Evolutionary conservation across 345 rosid genomes (phyloP).

Genomic region (Turnera subulata): DNA sequence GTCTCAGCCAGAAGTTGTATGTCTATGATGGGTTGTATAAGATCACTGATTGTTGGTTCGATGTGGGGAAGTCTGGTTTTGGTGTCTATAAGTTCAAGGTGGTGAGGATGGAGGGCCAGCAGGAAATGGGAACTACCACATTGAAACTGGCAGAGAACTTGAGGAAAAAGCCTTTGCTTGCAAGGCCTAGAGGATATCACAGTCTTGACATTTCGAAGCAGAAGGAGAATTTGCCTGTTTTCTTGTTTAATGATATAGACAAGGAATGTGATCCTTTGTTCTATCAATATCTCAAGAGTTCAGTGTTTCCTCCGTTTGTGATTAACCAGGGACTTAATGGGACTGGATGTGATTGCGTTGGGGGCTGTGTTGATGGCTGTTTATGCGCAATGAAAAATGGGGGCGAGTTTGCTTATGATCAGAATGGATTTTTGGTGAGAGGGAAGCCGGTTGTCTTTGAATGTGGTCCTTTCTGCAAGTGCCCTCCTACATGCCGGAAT

Average conservation of each 20-base stretch:
- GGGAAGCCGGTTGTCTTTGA: constrained; percentile 74
- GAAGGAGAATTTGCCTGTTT: constrained; percentile 62
- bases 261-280: constrained; percentile 70
- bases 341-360: constrained; percentile 67
- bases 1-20: constrained; percentile 49
- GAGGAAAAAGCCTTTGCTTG: constrained; percentile 45
- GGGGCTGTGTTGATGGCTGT: constrained; percentile 65
- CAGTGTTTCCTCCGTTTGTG: constrained; percentile 60
- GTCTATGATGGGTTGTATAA: constrained; percentile 86
- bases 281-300: constrained; percentile 60
- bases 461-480: constrained; percentile 68
- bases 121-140: constrained; percentile 71
- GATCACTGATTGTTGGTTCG: constrained; percentile 84
- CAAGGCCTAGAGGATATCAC: constrained; percentile 68
- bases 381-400: constrained; percentile 69
- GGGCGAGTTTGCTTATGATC: constrained; percentile 77
- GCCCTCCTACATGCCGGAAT: constrained; percentile 75
- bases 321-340: constrained; percentile 32
- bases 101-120: constrained; percentile 72
- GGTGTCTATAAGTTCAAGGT: constrained; percentile 78
- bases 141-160: constrained; percentile 64
- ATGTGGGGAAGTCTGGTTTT: constrained; percentile 86
- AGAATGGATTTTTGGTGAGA: constrained; percentile 55
- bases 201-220: constrained; percentile 66
- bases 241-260: constrained; percentile 75